phyloP scores from a whole-genome alignment of 805 yeast genomes.

The Candida andamanensis region DNA sequence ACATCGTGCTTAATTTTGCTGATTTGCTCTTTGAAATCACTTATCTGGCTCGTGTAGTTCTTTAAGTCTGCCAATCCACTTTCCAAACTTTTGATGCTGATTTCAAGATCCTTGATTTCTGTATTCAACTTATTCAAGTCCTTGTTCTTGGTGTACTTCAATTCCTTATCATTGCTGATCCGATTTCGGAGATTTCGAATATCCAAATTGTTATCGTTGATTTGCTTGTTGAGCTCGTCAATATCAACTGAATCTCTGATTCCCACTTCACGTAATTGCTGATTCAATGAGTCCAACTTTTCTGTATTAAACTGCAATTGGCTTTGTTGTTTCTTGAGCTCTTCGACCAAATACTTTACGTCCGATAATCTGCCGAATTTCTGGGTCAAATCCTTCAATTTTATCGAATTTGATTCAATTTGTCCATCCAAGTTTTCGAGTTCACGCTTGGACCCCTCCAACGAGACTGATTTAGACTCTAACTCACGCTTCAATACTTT shows the following conservation, averaged over 20 bases:
- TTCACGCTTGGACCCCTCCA: background rate
- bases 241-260: conserved; percentile 26
- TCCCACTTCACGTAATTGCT: conserved; percentile 34
- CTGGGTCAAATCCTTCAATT: conserved; percentile 6
- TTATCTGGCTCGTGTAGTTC: conserved; percentile 5
- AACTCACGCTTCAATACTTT: conserved; percentile 18
- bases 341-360: conserved; percentile 3
- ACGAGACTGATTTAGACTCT: conserved; percentile 3
- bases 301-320: conserved; percentile 32
- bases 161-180: conserved; percentile 27
- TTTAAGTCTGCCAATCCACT: conserved; percentile 41
- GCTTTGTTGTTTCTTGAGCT: conserved; percentile 21
- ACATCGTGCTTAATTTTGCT: conserved; percentile 24
- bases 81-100: conserved; percentile 51
- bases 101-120: conserved; percentile 46
- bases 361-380: background rate
- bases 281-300: conserved; percentile 13
- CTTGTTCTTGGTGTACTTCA: conserved; percentile 41
- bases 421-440: conserved; percentile 1
- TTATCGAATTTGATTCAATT: conserved; percentile 2
- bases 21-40: conserved; percentile 16
- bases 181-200: conserved; percentile 37
- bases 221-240: conserved; percentile 44
- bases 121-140: conserved; percentile 45
- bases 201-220: conserved; percentile 30